Percentiles rank a stretch among this genome's conserved stretches.
Conservation (phyloP, 2,329 filamentous ascomycete genomes). For the Fusarium solani-melongenae region DNA sequence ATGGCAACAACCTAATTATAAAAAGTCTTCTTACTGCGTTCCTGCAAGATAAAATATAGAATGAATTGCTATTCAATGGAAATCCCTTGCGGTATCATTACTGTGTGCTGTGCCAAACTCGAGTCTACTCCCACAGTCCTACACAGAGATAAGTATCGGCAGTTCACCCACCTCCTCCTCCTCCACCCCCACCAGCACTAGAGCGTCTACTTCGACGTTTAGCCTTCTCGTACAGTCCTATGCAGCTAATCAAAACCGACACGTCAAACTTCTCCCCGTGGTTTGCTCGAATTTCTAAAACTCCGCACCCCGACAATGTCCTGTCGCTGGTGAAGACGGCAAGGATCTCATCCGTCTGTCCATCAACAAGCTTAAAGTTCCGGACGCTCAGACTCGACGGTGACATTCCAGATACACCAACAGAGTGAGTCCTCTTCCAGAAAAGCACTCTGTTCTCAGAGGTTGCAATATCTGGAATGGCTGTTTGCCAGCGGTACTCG, state of each 20-base stretch:
- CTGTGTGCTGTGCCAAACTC: background rate
- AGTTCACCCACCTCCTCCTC: background rate
- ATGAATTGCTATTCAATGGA: background rate
- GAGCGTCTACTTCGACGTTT: background rate
- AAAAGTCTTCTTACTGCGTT: background rate
- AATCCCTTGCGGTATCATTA: background rate
- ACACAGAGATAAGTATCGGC: background rate
- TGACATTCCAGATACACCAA: background rate
- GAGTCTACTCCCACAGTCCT: background rate
- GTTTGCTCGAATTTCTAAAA: background rate
- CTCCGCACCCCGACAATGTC: background rate
- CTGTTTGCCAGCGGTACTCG: background rate
- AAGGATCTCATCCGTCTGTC: background rate
- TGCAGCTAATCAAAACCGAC: background rate
- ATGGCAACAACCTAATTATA: background rate
- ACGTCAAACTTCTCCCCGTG: background rate
- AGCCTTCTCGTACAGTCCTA: background rate
- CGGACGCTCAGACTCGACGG: background rate
- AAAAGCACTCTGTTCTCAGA: background rate
- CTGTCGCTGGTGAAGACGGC: background rate
- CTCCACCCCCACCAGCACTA: background rate
- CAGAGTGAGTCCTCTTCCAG: slow-evolving; percentile 1
- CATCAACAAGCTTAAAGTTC: background rate
- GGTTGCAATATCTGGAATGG: background rate
- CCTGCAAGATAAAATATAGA: background rate